Evolutionary conservation across 257 asterid species (phyloP).

Genomic region (Scutellaria galericulata): DNA sequence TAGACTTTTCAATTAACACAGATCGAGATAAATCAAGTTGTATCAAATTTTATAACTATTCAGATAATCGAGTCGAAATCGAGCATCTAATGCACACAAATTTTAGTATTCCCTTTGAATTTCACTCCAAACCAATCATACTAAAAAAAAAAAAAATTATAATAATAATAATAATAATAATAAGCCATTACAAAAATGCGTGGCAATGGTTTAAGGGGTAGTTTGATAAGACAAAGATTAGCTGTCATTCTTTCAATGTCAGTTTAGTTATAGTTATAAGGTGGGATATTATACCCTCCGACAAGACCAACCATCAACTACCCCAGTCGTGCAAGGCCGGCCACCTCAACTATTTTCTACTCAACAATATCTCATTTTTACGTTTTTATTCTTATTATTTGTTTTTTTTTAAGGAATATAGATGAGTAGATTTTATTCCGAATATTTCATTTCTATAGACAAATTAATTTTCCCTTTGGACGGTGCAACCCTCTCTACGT

Average conservation of each 20-base stretch:
- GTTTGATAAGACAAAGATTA: slow-evolving; percentile 37
- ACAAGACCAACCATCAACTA: background rate
- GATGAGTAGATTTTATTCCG: slow-evolving; percentile 32
- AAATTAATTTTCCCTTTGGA: background rate
- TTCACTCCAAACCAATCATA: no score
- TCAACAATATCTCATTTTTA: slow-evolving; percentile 31
- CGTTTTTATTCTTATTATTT: background rate
- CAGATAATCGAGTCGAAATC: no score
- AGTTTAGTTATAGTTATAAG: background rate
- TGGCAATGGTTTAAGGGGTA: slow-evolving; percentile 3
- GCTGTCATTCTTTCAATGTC: slow-evolving; percentile 41
- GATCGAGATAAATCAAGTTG: no score
- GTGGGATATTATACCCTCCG: background rate
- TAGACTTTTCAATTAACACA: no score
- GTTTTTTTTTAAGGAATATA: background rate
- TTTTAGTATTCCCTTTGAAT: no score
- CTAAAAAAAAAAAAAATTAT: background rate
- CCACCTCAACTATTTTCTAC: background rate
- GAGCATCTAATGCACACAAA: no score
- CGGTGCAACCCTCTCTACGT: background rate
- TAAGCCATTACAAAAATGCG: background rate
- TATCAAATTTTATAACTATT: no score
- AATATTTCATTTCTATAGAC: background rate
- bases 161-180: no score
- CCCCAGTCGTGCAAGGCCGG: slow-evolving; percentile 42